Percentiles rank a stretch among this genome's conserved stretches.
Conservation (phyloP, 176 grass and related monocot genomes). For the Carex cristatella region DNA sequence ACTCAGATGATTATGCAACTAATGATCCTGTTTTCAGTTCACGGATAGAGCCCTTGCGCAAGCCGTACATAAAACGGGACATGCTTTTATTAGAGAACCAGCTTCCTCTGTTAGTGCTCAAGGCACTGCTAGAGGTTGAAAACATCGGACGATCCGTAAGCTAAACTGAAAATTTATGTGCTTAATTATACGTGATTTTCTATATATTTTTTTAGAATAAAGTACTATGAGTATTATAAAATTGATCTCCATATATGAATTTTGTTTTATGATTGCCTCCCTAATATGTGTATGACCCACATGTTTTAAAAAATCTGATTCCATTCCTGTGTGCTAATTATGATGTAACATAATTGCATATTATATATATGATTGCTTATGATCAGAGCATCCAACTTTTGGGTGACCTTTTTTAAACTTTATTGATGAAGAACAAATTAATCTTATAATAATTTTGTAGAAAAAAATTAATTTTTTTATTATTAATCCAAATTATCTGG, state of each 20-base stretch:
- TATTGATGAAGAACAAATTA: neutral
- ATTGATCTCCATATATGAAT: too few species aligned
- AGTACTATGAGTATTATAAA: too few species aligned
- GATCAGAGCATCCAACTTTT: too few species aligned
- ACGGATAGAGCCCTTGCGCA: neutral
- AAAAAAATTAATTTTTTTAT: too few species aligned
- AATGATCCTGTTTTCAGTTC: conserved; percentile 22
- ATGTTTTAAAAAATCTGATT: too few species aligned
- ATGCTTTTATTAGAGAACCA: conserved; percentile 39
- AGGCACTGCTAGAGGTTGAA: conserved; percentile 1
- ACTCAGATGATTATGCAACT: neutral
- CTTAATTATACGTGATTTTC: too few species aligned
- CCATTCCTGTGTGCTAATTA: neutral
- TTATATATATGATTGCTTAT: too few species aligned
- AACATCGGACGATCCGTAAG: neutral
- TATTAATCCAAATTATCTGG: too few species aligned
- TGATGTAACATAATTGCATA: neutral
- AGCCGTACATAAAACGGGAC: conserved; percentile 22
- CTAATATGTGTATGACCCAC: too few species aligned
- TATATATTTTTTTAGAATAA: too few species aligned
- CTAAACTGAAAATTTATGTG: neutral
- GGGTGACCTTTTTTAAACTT: neutral
- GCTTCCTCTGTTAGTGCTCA: conserved; percentile 23
- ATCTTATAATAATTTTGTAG: too few species aligned
- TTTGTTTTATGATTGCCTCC: too few species aligned